Conservation (phyloP, 1,284 basidiomycete species). For the Bjerkandera adusta region DNA sequence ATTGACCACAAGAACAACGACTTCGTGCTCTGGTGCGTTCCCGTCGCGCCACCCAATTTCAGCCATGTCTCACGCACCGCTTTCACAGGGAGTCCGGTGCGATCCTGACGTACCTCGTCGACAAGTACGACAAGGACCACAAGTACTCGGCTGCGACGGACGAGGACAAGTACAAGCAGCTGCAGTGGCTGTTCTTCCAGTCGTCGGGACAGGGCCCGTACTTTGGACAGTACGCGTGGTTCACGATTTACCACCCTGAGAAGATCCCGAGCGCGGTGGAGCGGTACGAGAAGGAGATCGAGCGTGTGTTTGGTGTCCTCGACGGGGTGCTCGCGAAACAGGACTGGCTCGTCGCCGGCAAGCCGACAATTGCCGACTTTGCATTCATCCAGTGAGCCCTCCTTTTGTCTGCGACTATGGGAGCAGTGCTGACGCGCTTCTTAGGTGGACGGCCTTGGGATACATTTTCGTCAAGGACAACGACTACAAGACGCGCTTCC, state of each 20-base stretch:
- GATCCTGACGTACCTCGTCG: slow-evolving; percentile 63
- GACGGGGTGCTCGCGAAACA: slow-evolving; percentile 22
- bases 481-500: slow-evolving; percentile 7
- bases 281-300: slow-evolving; percentile 28
- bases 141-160: slow-evolving; percentile 51
- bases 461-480: slow-evolving; percentile 1
- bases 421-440: not conserved
- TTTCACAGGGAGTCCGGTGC: slow-evolving; percentile 55
- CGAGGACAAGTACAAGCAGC: slow-evolving; percentile 3
- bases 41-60: not conserved
- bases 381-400: not conserved
- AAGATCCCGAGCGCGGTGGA: slow-evolving; percentile 16
- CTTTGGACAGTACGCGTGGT: slow-evolving; percentile 3
- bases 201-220: slow-evolving; percentile 11
- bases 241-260: not conserved
- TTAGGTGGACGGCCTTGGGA: slow-evolving; percentile 6
- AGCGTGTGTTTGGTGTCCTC: slow-evolving; percentile 28
- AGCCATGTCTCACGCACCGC: not conserved
- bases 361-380: slow-evolving; percentile 17
- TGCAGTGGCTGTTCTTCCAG: slow-evolving; percentile 12
- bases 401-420: not conserved
- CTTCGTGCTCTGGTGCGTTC: slow-evolving; percentile 18
- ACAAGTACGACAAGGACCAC: slow-evolving; percentile 56
- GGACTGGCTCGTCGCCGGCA: slow-evolving; percentile 15
- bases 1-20: slow-evolving; percentile 32